A percentile compares a stretch with the other conserved stretches of the same genome.
phyloP scores from a whole-genome alignment of 208 protist species.

The Trypanosoma congolense region DNA sequence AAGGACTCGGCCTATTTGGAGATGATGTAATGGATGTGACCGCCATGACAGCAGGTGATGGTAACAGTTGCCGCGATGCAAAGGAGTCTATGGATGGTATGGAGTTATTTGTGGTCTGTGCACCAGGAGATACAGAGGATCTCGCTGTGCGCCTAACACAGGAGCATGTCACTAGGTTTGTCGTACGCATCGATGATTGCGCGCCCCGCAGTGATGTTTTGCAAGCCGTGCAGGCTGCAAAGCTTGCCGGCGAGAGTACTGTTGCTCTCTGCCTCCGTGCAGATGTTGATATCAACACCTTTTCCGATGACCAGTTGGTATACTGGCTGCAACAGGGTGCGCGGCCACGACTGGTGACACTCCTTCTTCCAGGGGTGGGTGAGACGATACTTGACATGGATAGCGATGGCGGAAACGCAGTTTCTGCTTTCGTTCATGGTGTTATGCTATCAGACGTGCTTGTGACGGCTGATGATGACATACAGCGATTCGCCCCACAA shows the following conservation, averaged over 20 bases:
- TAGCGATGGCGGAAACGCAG: background rate
- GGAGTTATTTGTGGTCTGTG: constrained; percentile 36
- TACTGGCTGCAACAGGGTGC: constrained; percentile 31
- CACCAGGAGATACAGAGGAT: constrained; percentile 24
- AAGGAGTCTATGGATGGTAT: constrained; percentile 25
- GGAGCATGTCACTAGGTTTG: constrained; percentile 14
- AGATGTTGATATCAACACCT: constrained; percentile 18
- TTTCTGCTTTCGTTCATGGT: constrained; percentile 23
- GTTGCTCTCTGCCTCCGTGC: constrained; percentile 7
- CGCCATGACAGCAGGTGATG: background rate
- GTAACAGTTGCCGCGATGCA: background rate
- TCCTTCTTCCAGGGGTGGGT: constrained; percentile 18
- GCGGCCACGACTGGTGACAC: constrained; percentile 38
- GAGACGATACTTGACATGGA: constrained; percentile 11
- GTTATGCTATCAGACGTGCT: constrained; percentile 43
- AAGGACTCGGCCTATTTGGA: constrained; percentile 68
- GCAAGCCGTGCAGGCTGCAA: background rate
- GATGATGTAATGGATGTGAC: constrained; percentile 26
- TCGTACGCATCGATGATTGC: constrained; percentile 18
- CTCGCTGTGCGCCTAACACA: constrained; percentile 13
- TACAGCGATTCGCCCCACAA: constrained; percentile 18
- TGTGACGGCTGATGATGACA: constrained; percentile 18
- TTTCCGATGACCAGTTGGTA: constrained; percentile 40
- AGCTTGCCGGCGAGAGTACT: background rate
- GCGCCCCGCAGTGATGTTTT: constrained; percentile 11